These are phyloP conservation scores for Phytophthora ohioensis DNA, from an alignment of 352 stramenopile species.

Conservation along the genomic window DNA sequence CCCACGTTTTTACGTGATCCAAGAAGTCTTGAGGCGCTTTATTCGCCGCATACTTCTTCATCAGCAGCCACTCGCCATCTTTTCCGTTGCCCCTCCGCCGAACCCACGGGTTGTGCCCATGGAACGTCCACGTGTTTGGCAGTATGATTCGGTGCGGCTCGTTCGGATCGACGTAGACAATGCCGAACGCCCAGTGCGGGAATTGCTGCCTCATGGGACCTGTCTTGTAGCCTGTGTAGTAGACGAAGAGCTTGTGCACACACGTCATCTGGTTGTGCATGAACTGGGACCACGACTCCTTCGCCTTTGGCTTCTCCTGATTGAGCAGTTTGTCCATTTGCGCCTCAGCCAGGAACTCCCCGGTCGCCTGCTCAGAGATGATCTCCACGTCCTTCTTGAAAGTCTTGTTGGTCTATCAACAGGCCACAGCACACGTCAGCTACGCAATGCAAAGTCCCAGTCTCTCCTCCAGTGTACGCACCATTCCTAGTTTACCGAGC, in stretches of 20 bases:
- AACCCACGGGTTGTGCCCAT: conserved; percentile 71
- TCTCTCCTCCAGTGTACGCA: conserved; percentile 28
- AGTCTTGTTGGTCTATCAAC: conserved; percentile 53
- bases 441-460: neutral
- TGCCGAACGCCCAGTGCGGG: conserved; percentile 76
- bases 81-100: conserved; percentile 70
- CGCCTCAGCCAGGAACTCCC: conserved; percentile 50
- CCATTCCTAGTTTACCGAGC: conserved; percentile 68
- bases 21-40: conserved; percentile 62
- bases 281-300: conserved; percentile 70
- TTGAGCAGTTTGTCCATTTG: conserved; percentile 53
- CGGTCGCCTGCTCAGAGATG: conserved; percentile 54
- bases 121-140: conserved; percentile 83
- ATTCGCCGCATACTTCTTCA: conserved; percentile 54
- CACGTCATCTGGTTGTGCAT: conserved; percentile 79
- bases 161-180: conserved; percentile 81
- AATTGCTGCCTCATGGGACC: conserved; percentile 68
- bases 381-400: conserved; percentile 58
- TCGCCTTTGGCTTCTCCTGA: conserved; percentile 43
- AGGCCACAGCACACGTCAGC: conserved; percentile 28
- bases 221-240: conserved; percentile 88
- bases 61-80: conserved; percentile 75
- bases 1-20: conserved; percentile 69
- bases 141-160: conserved; percentile 64
- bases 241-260: conserved; percentile 83